Conservation (phyloP, 768 basidiomycete genomes). For the Rhodocollybia butyracea region DNA sequence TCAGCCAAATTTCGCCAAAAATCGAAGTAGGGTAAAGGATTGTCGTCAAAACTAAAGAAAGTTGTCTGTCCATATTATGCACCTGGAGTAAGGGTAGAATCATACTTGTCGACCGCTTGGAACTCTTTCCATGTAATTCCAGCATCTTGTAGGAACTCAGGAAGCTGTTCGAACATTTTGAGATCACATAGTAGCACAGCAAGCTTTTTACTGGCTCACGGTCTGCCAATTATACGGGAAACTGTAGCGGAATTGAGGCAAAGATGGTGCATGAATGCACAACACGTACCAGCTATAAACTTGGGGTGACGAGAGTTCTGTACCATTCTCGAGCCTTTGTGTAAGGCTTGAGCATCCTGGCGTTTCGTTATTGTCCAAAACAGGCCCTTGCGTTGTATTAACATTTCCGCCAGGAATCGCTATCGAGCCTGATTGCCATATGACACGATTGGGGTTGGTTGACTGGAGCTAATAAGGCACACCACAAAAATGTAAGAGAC, state of each 20-base stretch:
- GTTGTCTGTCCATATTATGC: neutral
- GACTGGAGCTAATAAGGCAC: no score
- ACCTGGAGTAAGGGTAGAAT: neutral
- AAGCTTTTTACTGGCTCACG: neutral
- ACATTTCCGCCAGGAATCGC: neutral
- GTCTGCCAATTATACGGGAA: neutral
- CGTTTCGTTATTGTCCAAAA: neutral
- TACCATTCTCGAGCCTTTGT: neutral
- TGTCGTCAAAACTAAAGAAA: slow-evolving; percentile 1
- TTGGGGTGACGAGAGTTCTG: neutral
- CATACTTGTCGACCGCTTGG: slow-evolving; percentile 1
- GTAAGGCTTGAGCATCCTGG: neutral
- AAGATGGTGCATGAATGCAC: neutral
- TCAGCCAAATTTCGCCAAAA: no score
- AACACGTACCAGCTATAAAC: neutral
- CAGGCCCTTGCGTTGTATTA: neutral
- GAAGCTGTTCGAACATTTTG: neutral
- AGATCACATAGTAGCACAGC: neutral
- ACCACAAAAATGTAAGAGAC: no score
- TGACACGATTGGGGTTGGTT: no score
- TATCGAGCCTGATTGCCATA: no score
- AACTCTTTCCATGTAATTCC: no score
- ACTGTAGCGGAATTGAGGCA: neutral
- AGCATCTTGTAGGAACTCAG: neutral
- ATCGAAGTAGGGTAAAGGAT: neutral